Base-by-base conservation (phyloP, 2,329 filamentous ascomycete species). In the Aspergillus sp. region DNA sequence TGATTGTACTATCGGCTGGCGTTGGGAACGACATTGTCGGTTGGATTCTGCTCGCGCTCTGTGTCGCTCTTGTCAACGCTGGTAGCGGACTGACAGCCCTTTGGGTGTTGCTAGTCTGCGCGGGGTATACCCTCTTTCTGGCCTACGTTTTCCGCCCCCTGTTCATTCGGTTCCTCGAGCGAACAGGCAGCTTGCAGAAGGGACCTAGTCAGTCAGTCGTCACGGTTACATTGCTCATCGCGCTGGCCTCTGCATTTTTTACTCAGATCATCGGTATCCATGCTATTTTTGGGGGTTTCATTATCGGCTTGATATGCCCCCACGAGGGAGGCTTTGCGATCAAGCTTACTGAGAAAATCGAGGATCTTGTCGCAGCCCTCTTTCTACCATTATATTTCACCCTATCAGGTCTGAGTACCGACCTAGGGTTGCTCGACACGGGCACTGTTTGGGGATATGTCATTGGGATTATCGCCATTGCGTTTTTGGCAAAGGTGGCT, bases 301-400 rank as follows among this genome's bases (percentile, higher is more conserved):
- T 96, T 46, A 81, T 91, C 34, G 91, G 91, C 1, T 66, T 97
- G 27, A 93, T 97, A 45, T 90, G 90, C 54, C 91, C 90, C 0
- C 90, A 93, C 59, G 87, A 95, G 45, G 86, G 87, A 39, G 88
- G 90, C 27, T 95, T 95, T 59, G 86, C 88, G 19, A 93, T 95
- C 66, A 90, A 90, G 53, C 73, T 95, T 33, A 93, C 89, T 0
- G 90, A 95, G 61, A 96, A 96, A 73, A 84, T 97, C 46, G 91
- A 97, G 64, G 91, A 97, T 75, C 71, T 96, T 8, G 84, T 96
- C 28, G 82, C 83, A 0, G 84, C 86, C 1, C 70, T 97, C 1
- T 90, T 97, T 54, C 66, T 96, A 7, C 91, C 91, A 0, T 79
- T 97, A 2, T 97, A 96, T 64, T 97, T 97, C 69, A 90, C 90